Base-by-base conservation (phyloP, 441 rosid genomes). In the Gossypium gossypioides region DNA sequence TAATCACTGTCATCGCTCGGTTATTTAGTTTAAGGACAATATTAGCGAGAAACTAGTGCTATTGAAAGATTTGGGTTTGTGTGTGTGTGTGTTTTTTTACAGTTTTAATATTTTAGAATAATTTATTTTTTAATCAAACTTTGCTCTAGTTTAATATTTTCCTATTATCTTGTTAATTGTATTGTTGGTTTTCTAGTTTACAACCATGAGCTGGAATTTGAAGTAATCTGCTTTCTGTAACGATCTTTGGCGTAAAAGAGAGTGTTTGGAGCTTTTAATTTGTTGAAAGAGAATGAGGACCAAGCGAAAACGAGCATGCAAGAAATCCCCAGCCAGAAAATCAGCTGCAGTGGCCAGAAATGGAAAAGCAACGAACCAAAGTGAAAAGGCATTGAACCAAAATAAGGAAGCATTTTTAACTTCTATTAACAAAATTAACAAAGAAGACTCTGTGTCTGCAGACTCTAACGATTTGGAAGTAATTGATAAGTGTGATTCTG, bases 361-460 rank as follows among this genome's bases (percentile, higher is more conserved):
- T 24, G 68, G 27, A 44, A 18, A 44, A 56, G 63, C 56, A 19
- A 72, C 27, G 65, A 69, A 10, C 69, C 74, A 48, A 55, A 75
- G 54, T 70, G 79, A 69, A 63, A 48, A 22, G 42, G 71, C 60
- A 34, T 72, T 24, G 54, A 65, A 24, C 52, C 18, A 71, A 25
- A 71, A 4, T 3, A 56, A 44, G 32, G 21, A 42, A 48, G 71
- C 60, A 27, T 81, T 78, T 58, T 56, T 74, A 57, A 65, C 44
- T 52, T 79, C 76, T 18, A 59, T 79, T 24, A 73, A 66, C 48
- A 72, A 76, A 64, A 81, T 76, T 29, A 73, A 70, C 34, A 37
- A 64, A 21, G 74, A 68, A 13, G 59, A 56, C 6, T 42, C 59
- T 24, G 42, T 5, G 1, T 13, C 27, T 0, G 59, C 27, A 4